Evolutionary conservation across 352 stramenopile genomes (phyloP).

Genomic region (Thraustochytrium striatum): DNA sequence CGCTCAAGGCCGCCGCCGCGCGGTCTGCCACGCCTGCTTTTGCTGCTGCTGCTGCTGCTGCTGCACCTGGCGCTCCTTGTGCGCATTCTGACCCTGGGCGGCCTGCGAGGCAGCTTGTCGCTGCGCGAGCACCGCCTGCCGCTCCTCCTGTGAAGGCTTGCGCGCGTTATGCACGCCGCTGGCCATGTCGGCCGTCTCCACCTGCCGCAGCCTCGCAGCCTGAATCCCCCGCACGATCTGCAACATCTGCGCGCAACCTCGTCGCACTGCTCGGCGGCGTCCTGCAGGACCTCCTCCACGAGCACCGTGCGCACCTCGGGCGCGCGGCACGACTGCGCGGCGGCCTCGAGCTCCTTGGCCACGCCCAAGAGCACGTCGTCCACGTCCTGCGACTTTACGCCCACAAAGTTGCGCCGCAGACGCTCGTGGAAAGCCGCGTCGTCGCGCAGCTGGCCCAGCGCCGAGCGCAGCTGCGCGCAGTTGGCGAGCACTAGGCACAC

Average conservation of each 20-base stretch:
- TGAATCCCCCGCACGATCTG: background rate
- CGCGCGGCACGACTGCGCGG: slow-evolving; percentile 1
- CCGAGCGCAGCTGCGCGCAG: slow-evolving; percentile 10
- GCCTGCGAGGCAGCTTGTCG: background rate
- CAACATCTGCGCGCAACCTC: background rate
- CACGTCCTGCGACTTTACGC: background rate
- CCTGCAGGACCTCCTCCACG: slow-evolving; percentile 1
- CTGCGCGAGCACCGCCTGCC: background rate
- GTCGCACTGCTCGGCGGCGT: background rate
- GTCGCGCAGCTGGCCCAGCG: background rate
- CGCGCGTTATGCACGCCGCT: slow-evolving; percentile 2
- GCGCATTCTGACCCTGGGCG: background rate
- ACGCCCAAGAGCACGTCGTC: background rate
- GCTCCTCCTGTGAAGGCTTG: background rate
- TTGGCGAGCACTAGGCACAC: slow-evolving; percentile 20
- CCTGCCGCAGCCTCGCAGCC: background rate
- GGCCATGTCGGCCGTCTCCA: background rate
- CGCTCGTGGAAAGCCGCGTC: background rate
- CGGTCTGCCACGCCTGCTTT: background rate
- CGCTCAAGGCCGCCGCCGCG: background rate
- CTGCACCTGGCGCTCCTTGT: background rate
- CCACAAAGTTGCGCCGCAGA: background rate
- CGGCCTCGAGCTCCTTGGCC: slow-evolving; percentile 6
- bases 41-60: background rate
- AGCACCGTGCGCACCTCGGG: slow-evolving; percentile 23